Percentiles rank a stretch among this genome's conserved stretches.
phyloP scores from a whole-genome alignment of 306 rosid genomes.

The Mimosa pudica region DNA sequence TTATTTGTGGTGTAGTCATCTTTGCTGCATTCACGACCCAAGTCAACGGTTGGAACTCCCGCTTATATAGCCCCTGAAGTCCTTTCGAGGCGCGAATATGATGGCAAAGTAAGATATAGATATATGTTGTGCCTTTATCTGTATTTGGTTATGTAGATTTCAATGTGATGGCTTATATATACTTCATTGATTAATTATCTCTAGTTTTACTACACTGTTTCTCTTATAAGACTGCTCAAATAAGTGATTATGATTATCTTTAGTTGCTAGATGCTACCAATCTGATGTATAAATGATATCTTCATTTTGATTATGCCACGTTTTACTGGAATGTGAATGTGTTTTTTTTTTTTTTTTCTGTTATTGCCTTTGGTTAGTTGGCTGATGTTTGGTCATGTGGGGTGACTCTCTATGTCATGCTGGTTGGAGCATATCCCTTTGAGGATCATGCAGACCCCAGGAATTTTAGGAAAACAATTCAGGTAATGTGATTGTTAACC shows the following conservation, averaged over 20 bases:
- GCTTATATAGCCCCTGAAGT: constrained; percentile 77
- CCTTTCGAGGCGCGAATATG: constrained; percentile 63
- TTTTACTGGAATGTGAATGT: neutral
- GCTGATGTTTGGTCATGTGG: constrained; percentile 90
- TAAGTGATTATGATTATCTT: constrained; percentile 12
- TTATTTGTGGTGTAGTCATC: constrained; percentile 51
- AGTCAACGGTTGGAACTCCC: constrained; percentile 72
- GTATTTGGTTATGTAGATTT: constrained; percentile 25
- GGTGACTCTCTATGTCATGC: constrained; percentile 82
- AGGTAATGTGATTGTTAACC: constrained; percentile 45
- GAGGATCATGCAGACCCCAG: constrained; percentile 80
- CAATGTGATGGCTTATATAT: constrained; percentile 10
- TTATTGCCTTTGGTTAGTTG: constrained; percentile 44
- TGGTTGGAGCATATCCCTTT: constrained; percentile 79
- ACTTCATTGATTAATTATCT: neutral
- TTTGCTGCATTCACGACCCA: constrained; percentile 67
- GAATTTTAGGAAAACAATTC: constrained; percentile 79
- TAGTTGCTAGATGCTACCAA: neutral
- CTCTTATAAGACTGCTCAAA: neutral
- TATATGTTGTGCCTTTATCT: constrained; percentile 3
- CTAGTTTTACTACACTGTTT: constrained; percentile 4
- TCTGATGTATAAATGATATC: neutral
- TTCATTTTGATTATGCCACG: neutral
- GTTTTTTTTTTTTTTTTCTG: constrained; percentile 25
- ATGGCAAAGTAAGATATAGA: constrained; percentile 56